phyloP scores from a whole-genome alignment of 352 stramenopile species.

The Lagenidium giganteum region DNA sequence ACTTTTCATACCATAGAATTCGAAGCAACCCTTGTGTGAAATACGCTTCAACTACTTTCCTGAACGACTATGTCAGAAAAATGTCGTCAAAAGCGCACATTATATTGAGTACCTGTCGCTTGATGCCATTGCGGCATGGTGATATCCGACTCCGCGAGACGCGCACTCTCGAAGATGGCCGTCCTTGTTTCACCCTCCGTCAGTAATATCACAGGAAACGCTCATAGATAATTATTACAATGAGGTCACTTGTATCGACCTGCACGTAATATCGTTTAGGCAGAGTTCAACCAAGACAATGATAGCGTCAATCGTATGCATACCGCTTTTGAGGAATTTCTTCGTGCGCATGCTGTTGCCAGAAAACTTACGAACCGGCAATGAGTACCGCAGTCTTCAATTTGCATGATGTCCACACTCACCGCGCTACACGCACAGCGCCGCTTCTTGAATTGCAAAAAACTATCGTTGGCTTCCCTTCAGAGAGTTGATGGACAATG shows the following conservation, averaged over 20 bases:
- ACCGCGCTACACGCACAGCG: too few relatives aligned
- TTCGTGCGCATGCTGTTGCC: not conserved
- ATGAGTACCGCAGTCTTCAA: conserved; percentile 6
- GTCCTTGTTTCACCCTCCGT: too few relatives aligned
- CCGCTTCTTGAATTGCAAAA: conserved; percentile 42
- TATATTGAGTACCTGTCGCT: conserved; percentile 18
- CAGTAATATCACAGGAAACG: too few relatives aligned
- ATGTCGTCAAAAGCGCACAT: not conserved
- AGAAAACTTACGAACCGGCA: not conserved
- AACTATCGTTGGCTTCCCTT: conserved; percentile 44
- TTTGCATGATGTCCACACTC: too few relatives aligned
- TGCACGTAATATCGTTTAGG: too few relatives aligned
- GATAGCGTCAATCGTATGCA: not conserved
- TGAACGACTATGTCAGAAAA: conserved; percentile 7
- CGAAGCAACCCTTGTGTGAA: conserved; percentile 22
- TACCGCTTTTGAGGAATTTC: not conserved
- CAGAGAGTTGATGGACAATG: conserved; percentile 35
- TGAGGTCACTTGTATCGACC: too few relatives aligned
- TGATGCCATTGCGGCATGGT: conserved; percentile 24
- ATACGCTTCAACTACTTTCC: conserved; percentile 19
- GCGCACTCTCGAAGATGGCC: too few relatives aligned
- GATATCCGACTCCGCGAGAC: conserved; percentile 28
- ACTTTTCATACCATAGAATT: conserved; percentile 25
- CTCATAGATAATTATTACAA: not conserved
- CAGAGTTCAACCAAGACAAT: too few relatives aligned